These are phyloP conservation scores for Linderina pennispora DNA, from an alignment of 192 early-diverging fungal genomes.

Conservation along the genomic window DNA sequence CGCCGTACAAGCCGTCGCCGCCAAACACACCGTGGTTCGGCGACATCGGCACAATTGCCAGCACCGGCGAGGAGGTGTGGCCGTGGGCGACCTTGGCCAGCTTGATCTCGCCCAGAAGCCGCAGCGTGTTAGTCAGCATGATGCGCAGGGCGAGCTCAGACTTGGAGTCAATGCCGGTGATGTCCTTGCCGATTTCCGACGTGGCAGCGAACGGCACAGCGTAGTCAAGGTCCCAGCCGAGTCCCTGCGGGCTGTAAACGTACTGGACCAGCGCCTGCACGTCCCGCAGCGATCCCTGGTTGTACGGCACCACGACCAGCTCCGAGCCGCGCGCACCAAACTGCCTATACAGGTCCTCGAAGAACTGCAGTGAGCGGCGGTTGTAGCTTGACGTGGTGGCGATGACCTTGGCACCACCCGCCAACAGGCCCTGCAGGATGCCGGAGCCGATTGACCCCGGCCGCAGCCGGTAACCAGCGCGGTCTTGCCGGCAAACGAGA, in stretches of 20 bases:
- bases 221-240: constrained; percentile 90
- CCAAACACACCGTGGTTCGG: constrained; percentile 96
- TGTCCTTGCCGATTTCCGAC: constrained; percentile 75
- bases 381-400: constrained; percentile 91
- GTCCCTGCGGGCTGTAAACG: constrained; percentile 53
- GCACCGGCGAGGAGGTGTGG: constrained; percentile 74
- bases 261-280: constrained; percentile 70
- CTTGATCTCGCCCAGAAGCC: constrained; percentile 81
- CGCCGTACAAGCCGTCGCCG: constrained; percentile 88
- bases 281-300: constrained; percentile 83
- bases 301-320: constrained; percentile 91
- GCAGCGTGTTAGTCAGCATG: constrained; percentile 87
- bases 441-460: constrained; percentile 88
- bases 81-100: constrained; percentile 68
- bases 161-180: constrained; percentile 72
- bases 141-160: constrained; percentile 89
- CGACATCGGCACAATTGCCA: constrained; percentile 81
- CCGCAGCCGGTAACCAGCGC: constrained; percentile 91
- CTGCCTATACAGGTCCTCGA: constrained; percentile 79
- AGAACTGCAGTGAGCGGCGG: constrained; percentile 72
- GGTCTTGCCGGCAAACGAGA: constrained; percentile 75
- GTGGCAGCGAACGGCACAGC: constrained; percentile 92
- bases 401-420: constrained; percentile 85
- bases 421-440: constrained; percentile 78
- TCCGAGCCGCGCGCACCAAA: constrained; percentile 79